Conservation (phyloP, 2,329 filamentous ascomycete species). For the Sporothrix brasiliensis region DNA sequence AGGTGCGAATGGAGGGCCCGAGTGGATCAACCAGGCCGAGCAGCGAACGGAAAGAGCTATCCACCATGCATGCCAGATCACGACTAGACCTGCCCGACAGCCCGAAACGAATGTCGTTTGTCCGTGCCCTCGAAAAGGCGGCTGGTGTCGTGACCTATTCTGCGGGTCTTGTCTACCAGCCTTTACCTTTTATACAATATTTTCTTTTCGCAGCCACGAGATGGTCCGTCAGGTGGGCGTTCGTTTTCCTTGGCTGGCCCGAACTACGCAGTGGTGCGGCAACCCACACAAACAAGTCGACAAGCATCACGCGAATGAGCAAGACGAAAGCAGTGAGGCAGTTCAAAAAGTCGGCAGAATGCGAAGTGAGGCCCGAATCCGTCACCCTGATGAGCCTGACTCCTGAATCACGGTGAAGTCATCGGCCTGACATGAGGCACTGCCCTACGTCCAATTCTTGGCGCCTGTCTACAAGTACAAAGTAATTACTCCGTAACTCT, state of each 20-base stretch:
- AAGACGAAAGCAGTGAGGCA: neutral
- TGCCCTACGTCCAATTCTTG: neutral
- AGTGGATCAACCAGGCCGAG: conserved; percentile 2
- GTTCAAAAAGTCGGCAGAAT: conserved; percentile 4
- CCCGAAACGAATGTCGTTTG: neutral
- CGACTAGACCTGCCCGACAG: conserved; percentile 8
- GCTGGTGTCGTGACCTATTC: neutral
- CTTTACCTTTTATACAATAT: too few species aligned
- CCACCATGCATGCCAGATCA: conserved; percentile 18
- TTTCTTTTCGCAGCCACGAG: neutral
- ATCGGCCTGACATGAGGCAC: neutral
- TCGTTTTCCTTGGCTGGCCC: neutral
- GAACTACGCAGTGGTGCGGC: neutral
- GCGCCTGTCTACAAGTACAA: neutral
- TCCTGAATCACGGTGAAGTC: neutral
- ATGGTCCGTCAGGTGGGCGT: neutral
- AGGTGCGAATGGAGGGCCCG: neutral
- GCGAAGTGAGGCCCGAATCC: neutral
- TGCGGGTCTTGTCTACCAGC: conserved; percentile 1
- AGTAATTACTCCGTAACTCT: neutral
- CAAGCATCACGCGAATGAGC: too few species aligned
- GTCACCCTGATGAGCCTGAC: neutral
- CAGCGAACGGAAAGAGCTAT: conserved; percentile 18
- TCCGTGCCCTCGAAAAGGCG: neutral
- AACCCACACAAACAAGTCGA: neutral